Conservation (phyloP, 2,329 filamentous ascomycete genomes). For the Trichoderma simmonsii region DNA sequence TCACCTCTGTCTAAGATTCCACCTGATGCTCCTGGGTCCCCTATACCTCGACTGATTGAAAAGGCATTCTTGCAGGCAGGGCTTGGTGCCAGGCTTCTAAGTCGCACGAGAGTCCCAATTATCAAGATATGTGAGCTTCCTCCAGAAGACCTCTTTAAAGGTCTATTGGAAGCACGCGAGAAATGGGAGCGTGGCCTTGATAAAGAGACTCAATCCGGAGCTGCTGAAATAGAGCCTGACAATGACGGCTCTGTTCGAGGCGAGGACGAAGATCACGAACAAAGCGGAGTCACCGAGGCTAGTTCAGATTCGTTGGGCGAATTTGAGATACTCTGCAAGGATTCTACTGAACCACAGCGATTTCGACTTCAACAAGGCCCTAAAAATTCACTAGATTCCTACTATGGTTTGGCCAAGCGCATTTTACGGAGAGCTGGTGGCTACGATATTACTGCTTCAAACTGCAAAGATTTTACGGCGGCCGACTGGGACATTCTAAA, state of each 20-base stretch:
- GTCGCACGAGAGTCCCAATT: conserved; percentile 78
- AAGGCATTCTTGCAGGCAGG: conserved; percentile 69
- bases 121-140: conserved; percentile 81
- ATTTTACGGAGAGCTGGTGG: conserved; percentile 47
- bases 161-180: conserved; percentile 60
- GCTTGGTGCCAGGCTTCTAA: conserved; percentile 72
- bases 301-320: conserved; percentile 18
- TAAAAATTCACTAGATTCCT: conserved; percentile 42
- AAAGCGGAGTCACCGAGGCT: conserved; percentile 4
- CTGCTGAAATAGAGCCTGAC: conserved; percentile 37
- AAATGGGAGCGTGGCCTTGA: conserved; percentile 66
- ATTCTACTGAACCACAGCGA: conserved; percentile 21
- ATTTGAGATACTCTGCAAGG: conserved; percentile 24
- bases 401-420: conserved; percentile 49
- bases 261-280: conserved; percentile 23
- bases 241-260: conserved; percentile 19
- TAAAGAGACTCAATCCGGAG: conserved; percentile 34
- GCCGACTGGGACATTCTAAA: conserved; percentile 50
- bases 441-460: conserved; percentile 50
- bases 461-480: conserved; percentile 39
- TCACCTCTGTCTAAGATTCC: conserved; percentile 57
- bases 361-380: conserved; percentile 42
- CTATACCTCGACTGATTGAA: conserved; percentile 72
- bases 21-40: conserved; percentile 53
- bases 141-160: conserved; percentile 54